These are phyloP conservation scores for Mycena maculata DNA, from an alignment of 768 basidiomycete genomes.

Conservation along the genomic window DNA sequence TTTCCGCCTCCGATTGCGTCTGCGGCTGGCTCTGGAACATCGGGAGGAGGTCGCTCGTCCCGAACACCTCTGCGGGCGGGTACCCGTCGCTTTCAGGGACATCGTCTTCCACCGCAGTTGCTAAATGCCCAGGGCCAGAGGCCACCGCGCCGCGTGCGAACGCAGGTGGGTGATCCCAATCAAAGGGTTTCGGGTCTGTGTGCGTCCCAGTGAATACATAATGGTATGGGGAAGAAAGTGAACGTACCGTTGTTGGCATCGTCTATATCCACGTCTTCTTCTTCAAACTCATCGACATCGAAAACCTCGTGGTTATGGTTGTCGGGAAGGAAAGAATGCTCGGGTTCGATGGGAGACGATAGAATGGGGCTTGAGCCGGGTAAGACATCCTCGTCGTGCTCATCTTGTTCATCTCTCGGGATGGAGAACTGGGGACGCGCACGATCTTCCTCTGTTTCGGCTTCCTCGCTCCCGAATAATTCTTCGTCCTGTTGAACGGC, in stretches of 20 bases:
- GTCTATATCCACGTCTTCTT: neutral
- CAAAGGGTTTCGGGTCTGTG: constrained; percentile 15
- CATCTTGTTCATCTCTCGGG: neutral
- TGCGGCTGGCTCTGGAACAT: constrained; percentile 13
- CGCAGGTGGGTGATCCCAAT: constrained; percentile 29
- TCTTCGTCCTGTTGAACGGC: constrained; percentile 34
- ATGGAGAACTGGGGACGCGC: neutral
- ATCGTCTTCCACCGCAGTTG: constrained; percentile 11
- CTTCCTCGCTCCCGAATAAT: constrained; percentile 28
- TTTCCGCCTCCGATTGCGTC: neutral
- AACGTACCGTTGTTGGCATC: neutral
- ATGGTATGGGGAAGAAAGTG: neutral
- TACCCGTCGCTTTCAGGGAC: constrained; percentile 19
- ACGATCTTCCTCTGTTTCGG: constrained; percentile 33
- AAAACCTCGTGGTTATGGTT: neutral
- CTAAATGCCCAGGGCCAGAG: constrained; percentile 20
- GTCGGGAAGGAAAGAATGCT: constrained; percentile 15
- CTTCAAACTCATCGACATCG: constrained; percentile 13
- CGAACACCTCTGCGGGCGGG: neutral
- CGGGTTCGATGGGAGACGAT: constrained; percentile 27
- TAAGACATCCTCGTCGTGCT: constrained; percentile 22
- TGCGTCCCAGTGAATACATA: neutral
- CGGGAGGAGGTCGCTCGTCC: constrained; percentile 27
- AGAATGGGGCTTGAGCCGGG: constrained; percentile 25
- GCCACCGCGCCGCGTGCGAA: constrained; percentile 15